Evolutionary conservation across 2,329 filamentous ascomycete genomes (phyloP).

Genomic region (Diplodia corticola): DNA sequence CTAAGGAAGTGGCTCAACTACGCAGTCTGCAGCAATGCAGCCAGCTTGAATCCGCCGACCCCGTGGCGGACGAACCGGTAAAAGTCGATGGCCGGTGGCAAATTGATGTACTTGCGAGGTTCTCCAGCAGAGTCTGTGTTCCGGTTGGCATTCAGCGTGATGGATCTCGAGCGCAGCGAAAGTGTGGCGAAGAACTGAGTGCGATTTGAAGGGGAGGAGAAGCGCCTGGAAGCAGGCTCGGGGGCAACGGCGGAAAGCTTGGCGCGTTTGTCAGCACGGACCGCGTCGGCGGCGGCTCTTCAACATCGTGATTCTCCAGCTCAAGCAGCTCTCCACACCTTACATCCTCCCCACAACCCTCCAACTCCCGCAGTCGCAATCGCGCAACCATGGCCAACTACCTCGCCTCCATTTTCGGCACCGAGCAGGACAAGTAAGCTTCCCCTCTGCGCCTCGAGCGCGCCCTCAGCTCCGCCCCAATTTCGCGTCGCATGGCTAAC

Average conservation of each 20-base stretch:
- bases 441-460: background rate
- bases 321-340: conserved; percentile 9
- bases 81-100: background rate
- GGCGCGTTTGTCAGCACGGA: conserved; percentile 22
- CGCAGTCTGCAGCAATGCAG: background rate
- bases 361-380: background rate
- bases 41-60: background rate
- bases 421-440: conserved; percentile 81
- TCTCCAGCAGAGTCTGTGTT: background rate
- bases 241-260: conserved; percentile 5
- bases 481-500: conserved; percentile 25
- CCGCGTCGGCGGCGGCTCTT: conserved; percentile 6
- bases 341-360: conserved; percentile 9
- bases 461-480: background rate
- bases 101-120: background rate
- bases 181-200: background rate
- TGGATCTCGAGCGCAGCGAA: background rate
- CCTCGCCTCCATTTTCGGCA: conserved; percentile 98
- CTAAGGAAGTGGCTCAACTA: too few species aligned
- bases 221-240: background rate
- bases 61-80: background rate
- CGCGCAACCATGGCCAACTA: conserved; percentile 81
- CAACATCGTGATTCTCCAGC: conserved; percentile 12
- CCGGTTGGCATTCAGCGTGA: background rate
- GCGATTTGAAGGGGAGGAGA: background rate